Conservation (phyloP, 345 rosid genomes). For the Citrus hindsii region DNA sequence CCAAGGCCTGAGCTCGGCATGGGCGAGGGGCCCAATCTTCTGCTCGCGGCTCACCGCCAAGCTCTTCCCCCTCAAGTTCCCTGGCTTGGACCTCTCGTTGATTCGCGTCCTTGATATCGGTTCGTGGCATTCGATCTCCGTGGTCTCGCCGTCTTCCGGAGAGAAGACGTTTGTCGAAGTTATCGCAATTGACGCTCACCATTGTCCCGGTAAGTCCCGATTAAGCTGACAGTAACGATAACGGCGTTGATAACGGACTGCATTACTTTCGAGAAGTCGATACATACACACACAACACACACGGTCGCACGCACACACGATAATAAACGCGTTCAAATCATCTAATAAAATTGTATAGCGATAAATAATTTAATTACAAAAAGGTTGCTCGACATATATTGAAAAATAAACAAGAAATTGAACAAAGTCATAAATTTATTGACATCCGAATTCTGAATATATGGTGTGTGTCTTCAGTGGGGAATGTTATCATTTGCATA, state of each 20-base stretch:
- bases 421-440: neutral
- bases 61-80: conserved; percentile 67
- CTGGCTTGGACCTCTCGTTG: conserved; percentile 56
- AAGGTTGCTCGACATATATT: neutral
- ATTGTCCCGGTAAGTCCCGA: conserved; percentile 55
- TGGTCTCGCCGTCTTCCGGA: conserved; percentile 45
- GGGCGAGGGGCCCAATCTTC: conserved; percentile 65
- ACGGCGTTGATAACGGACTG: too few species aligned
- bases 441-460: too few species aligned
- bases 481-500: neutral
- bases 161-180: conserved; percentile 35
- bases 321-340: neutral
- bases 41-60: conserved; percentile 76
- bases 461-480: too few species aligned
- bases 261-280: neutral
- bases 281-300: neutral
- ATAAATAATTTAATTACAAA: neutral
- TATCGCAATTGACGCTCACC: conserved; percentile 67
- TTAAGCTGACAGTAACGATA: too few species aligned
- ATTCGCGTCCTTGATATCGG: conserved; percentile 53
- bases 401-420: neutral
- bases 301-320: neutral
- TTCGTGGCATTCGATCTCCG: conserved; percentile 53
- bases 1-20: conserved; percentile 50
- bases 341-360: neutral